Percentiles rank a stretch among this genome's conserved stretches.
phyloP scores from a whole-genome alignment of 495 filamentous ascomycete genomes.

The Neurospora sp. region DNA sequence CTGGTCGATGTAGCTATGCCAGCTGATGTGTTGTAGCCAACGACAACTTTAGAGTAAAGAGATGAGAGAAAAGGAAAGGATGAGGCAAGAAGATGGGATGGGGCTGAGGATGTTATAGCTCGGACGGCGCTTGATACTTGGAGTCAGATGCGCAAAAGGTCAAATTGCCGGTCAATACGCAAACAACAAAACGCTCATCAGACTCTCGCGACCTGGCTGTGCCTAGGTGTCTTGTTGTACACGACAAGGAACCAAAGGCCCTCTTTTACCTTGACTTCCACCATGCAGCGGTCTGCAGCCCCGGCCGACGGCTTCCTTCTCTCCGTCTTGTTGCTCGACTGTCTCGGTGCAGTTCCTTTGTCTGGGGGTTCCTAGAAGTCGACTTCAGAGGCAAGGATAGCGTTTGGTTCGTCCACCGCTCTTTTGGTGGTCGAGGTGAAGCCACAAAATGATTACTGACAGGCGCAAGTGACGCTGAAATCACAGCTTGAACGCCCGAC shows the following conservation, averaged over 20 bases:
- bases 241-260: conserved; percentile 29
- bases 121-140: conserved; percentile 27
- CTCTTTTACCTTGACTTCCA: conserved; percentile 27
- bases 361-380: conserved; percentile 32
- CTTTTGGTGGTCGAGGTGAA: conserved; percentile 31
- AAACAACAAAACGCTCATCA: conserved; percentile 22
- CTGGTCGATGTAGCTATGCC: neutral
- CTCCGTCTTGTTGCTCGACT: conserved; percentile 23
- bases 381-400: conserved; percentile 27
- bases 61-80: conserved; percentile 19
- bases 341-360: conserved; percentile 39
- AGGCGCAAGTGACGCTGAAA: conserved; percentile 1
- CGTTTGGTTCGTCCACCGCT: conserved; percentile 38
- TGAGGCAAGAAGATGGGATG: conserved; percentile 3
- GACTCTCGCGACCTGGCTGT: conserved; percentile 11
- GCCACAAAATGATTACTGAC: conserved; percentile 35
- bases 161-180: conserved; percentile 13
- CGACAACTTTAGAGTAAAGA: conserved; percentile 12
- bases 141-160: conserved; percentile 6
- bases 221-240: conserved; percentile 1
- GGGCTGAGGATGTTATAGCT: conserved; percentile 18
- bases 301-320: conserved; percentile 22
- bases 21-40: neutral
- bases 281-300: conserved; percentile 29
- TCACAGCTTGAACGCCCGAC: conserved; percentile 4